Evolutionary conservation across 2,329 filamentous ascomycete genomes (phyloP), one percentile per base, ranked within the genome.

Genomic region (Fusarium fujikuroi): DNA sequence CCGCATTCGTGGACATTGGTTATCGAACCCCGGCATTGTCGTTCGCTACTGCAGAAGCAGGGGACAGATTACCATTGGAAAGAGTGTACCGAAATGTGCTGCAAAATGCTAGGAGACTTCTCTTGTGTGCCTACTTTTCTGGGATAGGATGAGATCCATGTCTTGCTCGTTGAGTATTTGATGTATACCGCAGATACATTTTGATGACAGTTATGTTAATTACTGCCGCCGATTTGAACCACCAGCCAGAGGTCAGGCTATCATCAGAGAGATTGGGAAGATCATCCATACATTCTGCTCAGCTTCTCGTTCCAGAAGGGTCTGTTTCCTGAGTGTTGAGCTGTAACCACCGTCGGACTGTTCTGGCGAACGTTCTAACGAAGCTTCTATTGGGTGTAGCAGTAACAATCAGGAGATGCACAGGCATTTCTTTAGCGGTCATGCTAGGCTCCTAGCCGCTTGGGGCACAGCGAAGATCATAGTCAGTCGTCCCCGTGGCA

Each of bases 241-340:
- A 44, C 23, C 23, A 25, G 23, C 16, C 23, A 25, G 42, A 9
- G 10, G 42, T 25, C 42, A 44, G 11, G 16, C 7, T 25, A 44
- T 3, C 16, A 0, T 3, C 23, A 44, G 16, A 4, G 10, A 44
- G 4, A 2, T 5, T 44, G 4, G 14, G 7, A 44, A 25, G 42
- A 14, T 19, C 16, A 25, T 25, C 16, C 11, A 9, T 3, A 18
- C 16, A 25, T 44, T 25, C 10, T 12, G 4, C 42, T 18, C 16
- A 10, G 42, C 42, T 19, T 25, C 23, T 3, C 7, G 7, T 44
- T n/a, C 16, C 14, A n/a, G 21, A 23, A 23, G 15, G 15, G 21
- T 42, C 40, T 16, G 15, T n/a, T 14, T 42, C 21, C 21, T 10
- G 6, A 0, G 40, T 42, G 8, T 42, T n/a, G 1, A 40, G 4